A percentile compares a stretch with the other conserved stretches of the same genome.
phyloP scores from a whole-genome alignment of 1,284 basidiomycete species.

The Heterobasidion occidentale region DNA sequence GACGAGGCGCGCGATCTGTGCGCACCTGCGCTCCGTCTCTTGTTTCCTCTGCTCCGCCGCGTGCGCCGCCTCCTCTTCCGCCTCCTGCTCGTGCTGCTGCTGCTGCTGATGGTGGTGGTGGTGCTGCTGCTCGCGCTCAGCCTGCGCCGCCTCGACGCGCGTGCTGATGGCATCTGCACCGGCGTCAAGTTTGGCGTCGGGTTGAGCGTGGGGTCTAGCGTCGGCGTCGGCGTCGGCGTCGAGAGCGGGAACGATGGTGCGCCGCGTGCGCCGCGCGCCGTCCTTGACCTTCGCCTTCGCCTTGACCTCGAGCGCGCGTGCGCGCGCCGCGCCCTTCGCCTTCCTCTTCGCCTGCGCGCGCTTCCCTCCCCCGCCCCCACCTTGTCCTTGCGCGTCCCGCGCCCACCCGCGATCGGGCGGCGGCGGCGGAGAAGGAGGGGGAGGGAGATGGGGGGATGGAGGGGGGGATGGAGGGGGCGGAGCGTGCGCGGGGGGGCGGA shows the following conservation, averaged over 20 bases:
- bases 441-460: background rate
- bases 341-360: background rate
- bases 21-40: slow-evolving; percentile 36
- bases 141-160: background rate
- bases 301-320: background rate
- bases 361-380: background rate
- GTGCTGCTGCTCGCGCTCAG: background rate
- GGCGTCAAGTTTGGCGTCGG: slow-evolving; percentile 2
- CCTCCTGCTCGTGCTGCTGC: background rate
- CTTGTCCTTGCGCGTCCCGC: background rate
- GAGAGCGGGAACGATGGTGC: background rate
- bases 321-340: background rate
- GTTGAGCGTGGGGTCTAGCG: slow-evolving; percentile 2
- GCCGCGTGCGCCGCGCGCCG: background rate
- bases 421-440: too few species aligned
- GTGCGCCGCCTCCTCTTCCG: background rate
- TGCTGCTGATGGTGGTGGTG: background rate
- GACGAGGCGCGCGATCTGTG: slow-evolving; percentile 42
- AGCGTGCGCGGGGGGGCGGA: slow-evolving; percentile 53
- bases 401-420: background rate
- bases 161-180: background rate
- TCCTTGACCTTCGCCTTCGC: slow-evolving; percentile 35
- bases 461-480: slow-evolving; percentile 13
- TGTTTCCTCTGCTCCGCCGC: slow-evolving; percentile 20
- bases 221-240: background rate